phyloP scores from a whole-genome alignment of 192 early-diverging fungal genomes.

The Martensiomyces pterosporus region DNA sequence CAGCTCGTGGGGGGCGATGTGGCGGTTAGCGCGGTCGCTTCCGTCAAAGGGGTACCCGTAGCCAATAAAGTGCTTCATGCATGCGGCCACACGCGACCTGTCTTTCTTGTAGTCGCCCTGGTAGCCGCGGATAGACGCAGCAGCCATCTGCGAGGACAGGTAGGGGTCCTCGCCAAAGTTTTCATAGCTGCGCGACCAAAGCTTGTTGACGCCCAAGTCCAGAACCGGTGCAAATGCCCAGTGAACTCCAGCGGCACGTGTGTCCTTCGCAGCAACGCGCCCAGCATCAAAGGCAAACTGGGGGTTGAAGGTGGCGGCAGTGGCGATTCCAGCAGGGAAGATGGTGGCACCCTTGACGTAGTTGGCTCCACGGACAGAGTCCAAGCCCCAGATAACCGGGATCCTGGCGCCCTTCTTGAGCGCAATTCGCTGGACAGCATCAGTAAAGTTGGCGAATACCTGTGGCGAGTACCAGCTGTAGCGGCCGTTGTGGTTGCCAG shows the following conservation, averaged over 20 bases:
- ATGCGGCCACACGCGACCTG: conserved; percentile 56
- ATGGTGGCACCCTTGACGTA: conserved; percentile 58
- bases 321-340: conserved; percentile 57
- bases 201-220: conserved; percentile 57
- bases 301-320: conserved; percentile 60
- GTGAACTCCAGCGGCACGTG: conserved; percentile 57
- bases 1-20: conserved; percentile 52
- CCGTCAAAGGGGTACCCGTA: conserved; percentile 56
- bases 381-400: conserved; percentile 63
- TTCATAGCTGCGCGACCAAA: conserved; percentile 56
- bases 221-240: conserved; percentile 62
- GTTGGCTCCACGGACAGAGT: conserved; percentile 64
- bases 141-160: conserved; percentile 51
- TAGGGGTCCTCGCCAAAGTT: conserved; percentile 61
- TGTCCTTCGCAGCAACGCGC: conserved; percentile 60
- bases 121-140: conserved; percentile 53
- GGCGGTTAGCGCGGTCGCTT: conserved; percentile 31
- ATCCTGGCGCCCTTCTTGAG: conserved; percentile 42
- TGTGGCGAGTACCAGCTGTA: conserved; percentile 52
- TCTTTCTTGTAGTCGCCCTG: conserved; percentile 68
- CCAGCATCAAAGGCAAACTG: conserved; percentile 54
- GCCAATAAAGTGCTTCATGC: conserved; percentile 66
- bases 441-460: conserved; percentile 48
- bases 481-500: conserved; percentile 52
- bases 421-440: conserved; percentile 54